Evolutionary conservation across 2,329 filamentous ascomycete genomes (phyloP).

Genomic region (Curvularia sp.): DNA sequence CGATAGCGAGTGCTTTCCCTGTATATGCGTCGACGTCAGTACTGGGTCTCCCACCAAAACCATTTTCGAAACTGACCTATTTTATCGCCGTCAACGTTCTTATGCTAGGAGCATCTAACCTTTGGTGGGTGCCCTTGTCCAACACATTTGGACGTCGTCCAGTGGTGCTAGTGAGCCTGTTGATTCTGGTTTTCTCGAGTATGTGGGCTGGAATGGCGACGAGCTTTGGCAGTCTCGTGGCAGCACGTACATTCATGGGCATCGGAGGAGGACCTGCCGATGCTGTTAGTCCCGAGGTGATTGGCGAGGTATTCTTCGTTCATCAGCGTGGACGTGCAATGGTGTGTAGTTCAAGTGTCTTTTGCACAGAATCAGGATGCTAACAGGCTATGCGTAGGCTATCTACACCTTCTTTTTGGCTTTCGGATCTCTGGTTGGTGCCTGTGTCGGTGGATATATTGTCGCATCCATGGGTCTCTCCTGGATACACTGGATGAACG

Average conservation of each 20-base stretch:
- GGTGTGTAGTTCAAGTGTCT: conserved; percentile 28
- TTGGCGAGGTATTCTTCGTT: conserved; percentile 54
- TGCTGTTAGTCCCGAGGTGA: conserved; percentile 51
- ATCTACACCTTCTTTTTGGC: conserved; percentile 53
- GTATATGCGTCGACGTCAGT: conserved; percentile 44
- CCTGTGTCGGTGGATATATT: conserved; percentile 53
- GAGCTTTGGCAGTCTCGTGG: conserved; percentile 47
- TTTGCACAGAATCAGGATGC: neutral
- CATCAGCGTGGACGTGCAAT: conserved; percentile 53
- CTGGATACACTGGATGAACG: conserved; percentile 54
- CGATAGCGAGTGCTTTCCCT: conserved; percentile 47
- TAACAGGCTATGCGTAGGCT: conserved; percentile 32
- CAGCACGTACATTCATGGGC: conserved; percentile 50
- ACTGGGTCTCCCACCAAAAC: conserved; percentile 39
- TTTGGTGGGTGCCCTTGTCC: conserved; percentile 53
- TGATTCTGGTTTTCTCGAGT: conserved; percentile 45
- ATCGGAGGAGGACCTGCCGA: conserved; percentile 49
- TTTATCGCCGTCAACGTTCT: conserved; percentile 51
- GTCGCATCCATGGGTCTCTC: conserved; percentile 42
- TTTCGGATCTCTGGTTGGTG: conserved; percentile 49
- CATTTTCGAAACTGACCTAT: conserved; percentile 45
- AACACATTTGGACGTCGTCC: conserved; percentile 52
- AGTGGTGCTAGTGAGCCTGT: conserved; percentile 46
- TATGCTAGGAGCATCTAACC: conserved; percentile 49
- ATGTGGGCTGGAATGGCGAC: conserved; percentile 52